Percentiles rank a stretch among this genome's conserved stretches.
These are phyloP conservation scores for Cymbidium sinense DNA, from an alignment of 106 monocot genomes.

Conservation along the genomic window DNA sequence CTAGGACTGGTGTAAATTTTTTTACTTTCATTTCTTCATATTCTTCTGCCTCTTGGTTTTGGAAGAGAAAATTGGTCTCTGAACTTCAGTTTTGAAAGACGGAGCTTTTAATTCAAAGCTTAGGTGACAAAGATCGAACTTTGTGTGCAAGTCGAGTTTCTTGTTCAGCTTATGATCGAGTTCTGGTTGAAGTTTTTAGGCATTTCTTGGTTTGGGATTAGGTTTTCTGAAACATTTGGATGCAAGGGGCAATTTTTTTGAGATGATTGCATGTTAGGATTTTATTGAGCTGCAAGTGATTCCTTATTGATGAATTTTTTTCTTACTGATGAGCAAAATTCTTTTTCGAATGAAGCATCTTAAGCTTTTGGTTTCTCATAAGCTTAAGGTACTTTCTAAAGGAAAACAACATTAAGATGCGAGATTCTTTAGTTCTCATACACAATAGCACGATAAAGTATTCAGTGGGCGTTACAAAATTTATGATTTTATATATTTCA, in stretches of 20 bases:
- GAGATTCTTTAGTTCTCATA: not conserved
- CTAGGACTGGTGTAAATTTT: not conserved
- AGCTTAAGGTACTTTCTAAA: not conserved
- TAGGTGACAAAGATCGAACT: not conserved
- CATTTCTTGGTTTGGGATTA: not conserved
- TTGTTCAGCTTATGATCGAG: not conserved
- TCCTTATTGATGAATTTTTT: not conserved
- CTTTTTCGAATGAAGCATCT: not conserved
- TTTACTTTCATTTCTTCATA: not conserved
- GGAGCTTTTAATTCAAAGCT: too few species aligned
- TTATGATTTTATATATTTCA: not conserved
- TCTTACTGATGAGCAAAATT: not conserved
- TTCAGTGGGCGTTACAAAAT: too few species aligned
- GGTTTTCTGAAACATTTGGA: not conserved
- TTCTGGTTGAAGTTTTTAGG: not conserved
- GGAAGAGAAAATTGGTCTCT: too few species aligned
- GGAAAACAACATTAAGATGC: not conserved
- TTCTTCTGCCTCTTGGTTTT: too few species aligned
- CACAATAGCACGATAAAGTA: not conserved
- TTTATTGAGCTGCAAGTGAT: not conserved
- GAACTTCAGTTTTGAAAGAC: too few species aligned
- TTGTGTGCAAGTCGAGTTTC: not conserved
- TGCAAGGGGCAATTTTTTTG: not conserved
- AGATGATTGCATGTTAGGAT: not conserved
- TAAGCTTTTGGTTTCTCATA: not conserved